Evolutionary conservation across 805 yeast species (phyloP), one percentile per base, ranked within the genome.

Genomic region (Lipomyces orientalis): DNA sequence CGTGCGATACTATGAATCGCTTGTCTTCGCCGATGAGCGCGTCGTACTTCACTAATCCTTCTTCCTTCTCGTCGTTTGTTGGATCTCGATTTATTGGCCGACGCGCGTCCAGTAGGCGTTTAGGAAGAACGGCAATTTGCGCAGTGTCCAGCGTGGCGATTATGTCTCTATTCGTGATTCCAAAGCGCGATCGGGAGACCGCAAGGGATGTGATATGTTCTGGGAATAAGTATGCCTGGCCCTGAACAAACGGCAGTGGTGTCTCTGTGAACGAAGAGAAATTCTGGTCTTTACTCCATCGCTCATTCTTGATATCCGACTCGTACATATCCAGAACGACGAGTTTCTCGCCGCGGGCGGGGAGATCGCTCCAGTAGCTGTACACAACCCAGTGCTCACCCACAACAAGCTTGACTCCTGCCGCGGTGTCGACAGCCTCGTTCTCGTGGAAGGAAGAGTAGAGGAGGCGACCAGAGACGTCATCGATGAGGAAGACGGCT

Each of bases 361-460:
- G 58, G 19, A 68, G 71, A 4, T 57, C 64, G 64, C 88, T 83
- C 74, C 83, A 85, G 73, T 86, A 88, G 0, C 93, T 81, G 75
- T 90, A 89, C 10, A 91, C 82, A 19, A 92, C 80, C 90, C 95
- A 94, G 78, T 93, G 87, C 75, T 94, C 98, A 60, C 92, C 95
- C 77, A 87, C 84, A 0, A 87, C 81, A 34, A 91, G 73, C 29
- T 83, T 79, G 35, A 91, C 76, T 9, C 81, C 78, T 9, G 77
- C 77, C 10, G 81, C 81, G 3, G 83, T 75, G 61, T 80, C 82
- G 9, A 82, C 75, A 33, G 81, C 81, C 3, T 78, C 75, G 29
- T 77, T 79, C 35, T 79, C 81, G 64, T 84, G 86, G 5, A 75
- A 75, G 2, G 81, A 77, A 14, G 82, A 76, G 72, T 84, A 78